Evolutionary conservation across 2,329 filamentous ascomycete genomes (phyloP).

Genomic region (Pseudogymnoascus sp.): DNA sequence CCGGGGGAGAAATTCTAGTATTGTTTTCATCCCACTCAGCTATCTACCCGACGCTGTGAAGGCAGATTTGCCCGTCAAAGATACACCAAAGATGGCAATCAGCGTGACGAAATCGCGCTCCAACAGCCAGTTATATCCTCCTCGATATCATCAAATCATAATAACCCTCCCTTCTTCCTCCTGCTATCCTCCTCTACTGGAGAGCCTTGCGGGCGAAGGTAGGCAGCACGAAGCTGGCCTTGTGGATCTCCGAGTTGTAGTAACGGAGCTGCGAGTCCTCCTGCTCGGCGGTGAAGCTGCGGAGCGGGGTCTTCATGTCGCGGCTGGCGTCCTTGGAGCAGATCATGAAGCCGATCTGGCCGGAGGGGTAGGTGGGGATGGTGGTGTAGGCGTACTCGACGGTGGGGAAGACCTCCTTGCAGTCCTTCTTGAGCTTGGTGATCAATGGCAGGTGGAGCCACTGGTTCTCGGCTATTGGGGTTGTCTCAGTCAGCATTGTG

Average conservation of each 20-base stretch:
- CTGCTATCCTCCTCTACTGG: constrained; percentile 35
- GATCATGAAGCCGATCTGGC: constrained; percentile 99
- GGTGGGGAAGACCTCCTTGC: constrained; percentile 93
- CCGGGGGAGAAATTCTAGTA: not conserved
- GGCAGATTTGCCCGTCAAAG: not conserved
- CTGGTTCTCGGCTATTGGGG: constrained; percentile 80
- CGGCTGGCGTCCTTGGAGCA: constrained; percentile 88
- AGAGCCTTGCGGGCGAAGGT: constrained; percentile 81
- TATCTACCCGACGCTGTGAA: not conserved
- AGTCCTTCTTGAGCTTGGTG: constrained; percentile 89
- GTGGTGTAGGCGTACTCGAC: constrained; percentile 99
- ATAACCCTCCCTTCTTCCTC: not conserved
- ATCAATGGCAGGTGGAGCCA: constrained; percentile 97
- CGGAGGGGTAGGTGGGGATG: constrained; percentile 97
- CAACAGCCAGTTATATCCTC: not conserved
- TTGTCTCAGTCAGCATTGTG: not conserved
- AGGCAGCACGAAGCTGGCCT: constrained; percentile 86
- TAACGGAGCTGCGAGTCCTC: constrained; percentile 91
- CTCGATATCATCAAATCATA: constrained; percentile 3
- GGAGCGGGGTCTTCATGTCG: constrained; percentile 78
- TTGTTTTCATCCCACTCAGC: not conserved
- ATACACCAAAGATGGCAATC: not conserved
- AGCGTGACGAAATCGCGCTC: not conserved
- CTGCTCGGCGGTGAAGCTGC: constrained; percentile 75
- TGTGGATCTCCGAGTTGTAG: constrained; percentile 96